Evolutionary conservation across 2,329 filamentous ascomycete genomes (phyloP).

Genomic region (Alternaria postmessia): DNA sequence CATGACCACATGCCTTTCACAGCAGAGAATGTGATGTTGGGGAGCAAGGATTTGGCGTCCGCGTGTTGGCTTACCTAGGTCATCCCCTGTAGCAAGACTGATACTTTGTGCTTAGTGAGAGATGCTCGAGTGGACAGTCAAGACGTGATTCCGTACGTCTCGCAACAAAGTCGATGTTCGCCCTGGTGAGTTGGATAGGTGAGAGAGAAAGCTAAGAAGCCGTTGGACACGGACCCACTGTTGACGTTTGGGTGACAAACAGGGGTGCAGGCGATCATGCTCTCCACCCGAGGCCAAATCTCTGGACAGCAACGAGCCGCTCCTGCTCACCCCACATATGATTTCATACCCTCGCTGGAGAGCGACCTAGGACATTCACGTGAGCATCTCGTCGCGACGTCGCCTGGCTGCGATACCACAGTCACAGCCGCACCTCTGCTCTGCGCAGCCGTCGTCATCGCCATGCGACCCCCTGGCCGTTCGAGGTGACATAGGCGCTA

Average conservation of each 20-base stretch:
- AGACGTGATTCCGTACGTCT: not conserved
- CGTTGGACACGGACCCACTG: slow-evolving; percentile 9
- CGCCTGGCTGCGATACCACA: slow-evolving; percentile 4
- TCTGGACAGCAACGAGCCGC: not conserved
- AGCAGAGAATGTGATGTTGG: not conserved
- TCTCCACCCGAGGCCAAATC: slow-evolving; percentile 1
- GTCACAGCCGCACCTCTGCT: slow-evolving; percentile 12
- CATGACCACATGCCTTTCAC: not conserved
- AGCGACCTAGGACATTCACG: not conserved
- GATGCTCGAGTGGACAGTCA: not conserved
- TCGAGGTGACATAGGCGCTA: slow-evolving; percentile 33
- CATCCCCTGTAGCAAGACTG: not conserved
- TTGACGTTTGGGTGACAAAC: slow-evolving; percentile 2
- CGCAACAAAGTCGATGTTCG: not conserved
- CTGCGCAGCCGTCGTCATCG: slow-evolving; percentile 26
- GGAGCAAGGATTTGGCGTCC: not conserved
- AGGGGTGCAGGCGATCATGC: slow-evolving; percentile 12
- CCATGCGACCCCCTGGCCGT: slow-evolving; percentile 39
- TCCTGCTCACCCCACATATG: slow-evolving; percentile 15
- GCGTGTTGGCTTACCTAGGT: not conserved
- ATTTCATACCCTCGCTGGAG: slow-evolving; percentile 1
- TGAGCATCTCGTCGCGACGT: slow-evolving; percentile 2
- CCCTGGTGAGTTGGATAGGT: not conserved
- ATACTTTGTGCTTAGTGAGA: not conserved
- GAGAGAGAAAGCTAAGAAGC: not conserved